Percentiles rank a stretch among this genome's conserved stretches.
Conservation (phyloP, 805 yeast genomes). For the Pichia paraexigua region DNA sequence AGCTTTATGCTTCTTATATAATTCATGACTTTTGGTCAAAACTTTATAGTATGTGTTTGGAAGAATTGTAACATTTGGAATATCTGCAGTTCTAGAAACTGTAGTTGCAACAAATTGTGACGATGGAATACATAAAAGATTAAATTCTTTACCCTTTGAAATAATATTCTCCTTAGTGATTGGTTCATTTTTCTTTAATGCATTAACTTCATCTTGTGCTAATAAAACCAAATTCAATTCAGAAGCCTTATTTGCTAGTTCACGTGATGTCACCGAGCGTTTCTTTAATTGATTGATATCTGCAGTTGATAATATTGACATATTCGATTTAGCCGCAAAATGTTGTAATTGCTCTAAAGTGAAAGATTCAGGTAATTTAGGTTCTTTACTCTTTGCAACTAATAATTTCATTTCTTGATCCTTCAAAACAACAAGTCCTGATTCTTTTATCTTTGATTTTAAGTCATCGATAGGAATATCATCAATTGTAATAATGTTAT, state of each 20-base stretch:
- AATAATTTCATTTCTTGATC: conserved; percentile 11
- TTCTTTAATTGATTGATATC: conserved; percentile 27
- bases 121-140: conserved; percentile 49
- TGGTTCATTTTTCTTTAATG: conserved; percentile 10
- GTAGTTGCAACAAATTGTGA: conserved; percentile 58
- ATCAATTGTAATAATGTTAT: conserved; percentile 19
- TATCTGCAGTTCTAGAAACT: conserved; percentile 45
- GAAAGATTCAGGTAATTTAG: conserved; percentile 6
- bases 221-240: conserved; percentile 34
- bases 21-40: conserved; percentile 37
- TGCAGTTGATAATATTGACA: conserved; percentile 26
- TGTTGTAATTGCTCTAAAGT: conserved; percentile 11
- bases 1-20: conserved; percentile 21
- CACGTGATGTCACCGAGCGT: conserved; percentile 25
- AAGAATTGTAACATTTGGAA: conserved; percentile 49
- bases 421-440: conserved; percentile 16
- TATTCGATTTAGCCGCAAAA: conserved; percentile 26
- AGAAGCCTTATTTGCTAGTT: conserved; percentile 31
- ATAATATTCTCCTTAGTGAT: conserved; percentile 23
- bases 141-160: conserved; percentile 36
- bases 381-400: background rate
- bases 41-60: conserved; percentile 60
- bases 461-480: conserved; percentile 4
- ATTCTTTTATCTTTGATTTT: conserved; percentile 11
- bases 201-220: conserved; percentile 20